Base-by-base conservation (phyloP, 1,139 yeast genomes). In the Komagataea norvegica region DNA sequence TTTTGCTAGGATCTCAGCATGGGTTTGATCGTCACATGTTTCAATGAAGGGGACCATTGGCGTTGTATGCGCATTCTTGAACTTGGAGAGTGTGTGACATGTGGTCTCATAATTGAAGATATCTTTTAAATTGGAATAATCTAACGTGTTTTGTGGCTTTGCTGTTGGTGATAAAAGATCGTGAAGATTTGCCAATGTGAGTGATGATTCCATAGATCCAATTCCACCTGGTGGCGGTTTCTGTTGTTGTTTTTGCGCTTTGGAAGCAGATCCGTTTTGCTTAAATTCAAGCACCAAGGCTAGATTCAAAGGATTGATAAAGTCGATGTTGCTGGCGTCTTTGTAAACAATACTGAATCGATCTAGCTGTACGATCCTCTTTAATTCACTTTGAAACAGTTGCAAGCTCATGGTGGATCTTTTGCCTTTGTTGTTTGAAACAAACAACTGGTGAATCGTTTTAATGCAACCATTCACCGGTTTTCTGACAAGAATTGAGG, bases 21-120 rank as follows among this genome's bases (percentile, higher is more conserved):
- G 91, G 7, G 56, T 53, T 4, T 47, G 33, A 33, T 73, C 66
- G 31, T 65, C 63, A 52, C 91, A 82, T 6, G 73, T 70, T 9
- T 74, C 74, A 39, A 65, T 61, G 49, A 75, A 80, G 3, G 75
- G 74, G 17, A 60, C 53, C 8, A 55, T 49, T 1, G 56, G 47
- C 0, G 75, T 66, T 21, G 64, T 65, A 15, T 61, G 38, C 29
- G 55, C 52, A 0, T 70, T 65, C 34, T 72, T 62, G 40, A 73
- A 73, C 33, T 60, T 63, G 2, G 70, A 64, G 25, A 79, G 55
- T 5, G 46, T 38, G 4, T 45, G 38, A 5, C 56, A 56, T 9
- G 57, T 48, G 3, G 61, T 52, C 30, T 49, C 38, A 29, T 51
- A 47, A 15, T 43, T 35, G 11, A 64, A 36, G 2, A 48, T 23